phyloP scores from a whole-genome alignment of 2,329 filamentous ascomycete species.

The Scedosporium boydii region DNA sequence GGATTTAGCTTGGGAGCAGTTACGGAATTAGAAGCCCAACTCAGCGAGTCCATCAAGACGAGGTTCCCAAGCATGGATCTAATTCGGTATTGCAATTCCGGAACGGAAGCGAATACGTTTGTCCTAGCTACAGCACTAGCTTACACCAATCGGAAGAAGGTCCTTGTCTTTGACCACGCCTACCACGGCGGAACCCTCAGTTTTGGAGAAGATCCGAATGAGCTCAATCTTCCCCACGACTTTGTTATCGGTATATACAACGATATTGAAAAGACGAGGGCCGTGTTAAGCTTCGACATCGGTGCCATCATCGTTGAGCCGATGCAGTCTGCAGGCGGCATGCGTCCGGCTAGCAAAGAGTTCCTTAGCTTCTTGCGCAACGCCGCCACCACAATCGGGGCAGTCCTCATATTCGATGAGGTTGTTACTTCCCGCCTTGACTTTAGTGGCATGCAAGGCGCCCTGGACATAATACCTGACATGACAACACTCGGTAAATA shows the following conservation, averaged over 20 bases:
- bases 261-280: constrained; percentile 32
- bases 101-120: constrained; percentile 55
- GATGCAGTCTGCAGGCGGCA: constrained; percentile 56
- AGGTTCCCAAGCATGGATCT: constrained; percentile 40
- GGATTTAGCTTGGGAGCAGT: constrained; percentile 47
- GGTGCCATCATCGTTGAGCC: constrained; percentile 58
- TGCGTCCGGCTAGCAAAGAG: constrained; percentile 35
- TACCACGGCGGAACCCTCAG: constrained; percentile 23
- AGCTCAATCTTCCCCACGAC: constrained; percentile 39
- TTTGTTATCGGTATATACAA: constrained; percentile 56
- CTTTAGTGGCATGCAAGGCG: constrained; percentile 33
- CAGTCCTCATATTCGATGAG: constrained; percentile 60
- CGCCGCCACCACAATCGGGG: constrained; percentile 27
- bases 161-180: constrained; percentile 40
- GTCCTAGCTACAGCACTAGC: constrained; percentile 44
- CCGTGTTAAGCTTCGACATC: constrained; percentile 36
- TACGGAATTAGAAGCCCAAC: constrained; percentile 37
- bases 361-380: constrained; percentile 44
- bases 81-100: constrained; percentile 54
- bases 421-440: constrained; percentile 58
- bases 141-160: constrained; percentile 32
- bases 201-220: constrained; percentile 8
- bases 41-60: no score
- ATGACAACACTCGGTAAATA: constrained; percentile 58
- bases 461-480: constrained; percentile 42